Evolutionary conservation across 2,329 filamentous ascomycete species (phyloP), one percentile per base, ranked within the genome.

Genomic region (Acrodontium crateriforme): DNA sequence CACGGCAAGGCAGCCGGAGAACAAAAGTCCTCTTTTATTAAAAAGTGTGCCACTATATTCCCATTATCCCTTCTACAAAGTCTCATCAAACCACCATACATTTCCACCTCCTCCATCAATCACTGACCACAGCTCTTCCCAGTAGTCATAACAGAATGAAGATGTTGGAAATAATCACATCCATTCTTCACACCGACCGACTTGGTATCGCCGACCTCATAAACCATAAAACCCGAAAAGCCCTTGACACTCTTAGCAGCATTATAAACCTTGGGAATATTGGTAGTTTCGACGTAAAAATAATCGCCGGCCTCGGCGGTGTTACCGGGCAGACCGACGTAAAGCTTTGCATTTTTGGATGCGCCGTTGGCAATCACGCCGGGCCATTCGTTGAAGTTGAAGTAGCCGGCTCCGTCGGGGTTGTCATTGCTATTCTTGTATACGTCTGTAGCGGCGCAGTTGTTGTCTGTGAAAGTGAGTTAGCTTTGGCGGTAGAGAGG

Each of bases 211-310:
- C 60, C 63, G 4, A 63, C 63, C 27, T 69, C 65, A 60, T 63
- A 71, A 5, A 71, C 44, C 67, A 71, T 70, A 15, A 69, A 52
- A 49, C 67, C 67, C 24, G 64, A 65, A 36, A 71, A 70, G 2
- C 45, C 48, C 10, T 50, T 30, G 12, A 49, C 40, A 9, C 41
- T 42, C 34, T 54, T 53, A 31, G 55, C 61, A 18, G 44, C 35
- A 6, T 45, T 35, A 20, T 68, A 45, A 29, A 70, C 33, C 2
- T 42, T 38, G 24, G 56, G 42, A 3, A 60, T 61, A 12, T 22
- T 8, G 1, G 37, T 29, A 0, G 62, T 58, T 2, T 40, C 41
- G 11, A 71, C 45, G 40, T 69, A 70, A 12, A 22, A 22, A n/a
- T 69, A 69, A 12, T 22, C 20, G 37, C 53, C 53, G 1, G 41